Evolutionary conservation across 495 filamentous ascomycete genomes (phyloP), one percentile per base, ranked within the genome.

Genomic region (Penicillium flavigenum): DNA sequence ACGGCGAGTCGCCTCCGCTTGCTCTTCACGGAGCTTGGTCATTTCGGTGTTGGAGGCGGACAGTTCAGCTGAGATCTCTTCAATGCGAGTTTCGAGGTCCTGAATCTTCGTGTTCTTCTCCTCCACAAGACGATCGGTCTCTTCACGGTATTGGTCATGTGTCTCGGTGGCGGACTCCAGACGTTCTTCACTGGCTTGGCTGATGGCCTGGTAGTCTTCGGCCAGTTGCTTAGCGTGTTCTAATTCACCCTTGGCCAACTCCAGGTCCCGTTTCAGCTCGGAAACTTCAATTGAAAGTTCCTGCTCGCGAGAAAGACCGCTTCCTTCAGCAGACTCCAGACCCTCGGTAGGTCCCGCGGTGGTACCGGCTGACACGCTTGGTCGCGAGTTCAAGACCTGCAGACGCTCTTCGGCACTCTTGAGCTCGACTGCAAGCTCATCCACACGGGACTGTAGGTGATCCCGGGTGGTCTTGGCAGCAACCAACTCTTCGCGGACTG

Each of bases 171-270:
- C 77, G 47, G 83, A 88, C 29, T 88, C 80, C 27, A 98, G 77
- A 47, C 92, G 90, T 48, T 98, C 92, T 66, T 99, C 93, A n/a
- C 88, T 84, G 16, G 83, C 79, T 64, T 91, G 88, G 62, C 89
- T 90, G 66, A 98, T 92, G n/a, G 83, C 81, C 64, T 89, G 91
- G 77, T 95, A 96, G 59, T 89, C 86, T 67, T 96, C 91, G 31
- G 86, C 86, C 61, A 95, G 85, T 31, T 83, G 79, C 69, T 89
- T 90, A 11, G 89, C 81, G 63, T 85, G 86, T 57, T 94, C 86
- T 19, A 97, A 78, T 57, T 97, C 90, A 26, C 80, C 81, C 60
- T 81, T 87, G 10, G 84, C 80, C 34, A 93, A 73, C 31, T 94
- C 89, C 19, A 97, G 77, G 58, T 90, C 86, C 51, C 88, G 86